Percentiles rank a stretch among this genome's conserved stretches.
These are phyloP conservation scores for Backusella luteola DNA, from an alignment of 192 early-diverging fungal genomes.

Conservation along the genomic window DNA sequence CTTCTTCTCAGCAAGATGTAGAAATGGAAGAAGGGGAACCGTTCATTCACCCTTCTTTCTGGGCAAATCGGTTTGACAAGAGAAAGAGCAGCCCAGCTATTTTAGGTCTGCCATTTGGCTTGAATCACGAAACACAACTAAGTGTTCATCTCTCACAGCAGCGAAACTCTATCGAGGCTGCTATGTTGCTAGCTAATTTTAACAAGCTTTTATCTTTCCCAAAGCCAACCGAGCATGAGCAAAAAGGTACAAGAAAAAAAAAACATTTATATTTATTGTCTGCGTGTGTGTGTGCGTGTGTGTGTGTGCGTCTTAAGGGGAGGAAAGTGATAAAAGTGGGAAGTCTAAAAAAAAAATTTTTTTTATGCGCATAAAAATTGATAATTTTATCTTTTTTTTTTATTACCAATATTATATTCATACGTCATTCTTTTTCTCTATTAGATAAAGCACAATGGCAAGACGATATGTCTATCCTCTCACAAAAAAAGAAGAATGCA, in stretches of 20 bases:
- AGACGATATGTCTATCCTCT: conserved; percentile 24
- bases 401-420: not conserved
- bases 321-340: not conserved
- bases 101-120: conserved; percentile 16
- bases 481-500: conserved; percentile 1
- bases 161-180: conserved; percentile 36
- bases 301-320: not conserved
- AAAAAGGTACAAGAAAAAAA: not conserved
- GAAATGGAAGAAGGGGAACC: not conserved
- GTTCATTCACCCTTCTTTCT: not conserved
- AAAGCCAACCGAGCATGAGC: not conserved
- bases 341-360: not conserved
- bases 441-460: conserved; percentile 16
- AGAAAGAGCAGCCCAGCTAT: conserved; percentile 36
- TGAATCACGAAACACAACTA: conserved; percentile 6
- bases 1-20: not conserved
- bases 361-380: conserved; percentile 12
- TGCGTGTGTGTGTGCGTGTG: no score
- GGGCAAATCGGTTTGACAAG: conserved; percentile 19
- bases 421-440: not conserved
- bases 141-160: conserved; percentile 26
- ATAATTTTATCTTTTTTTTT: not conserved
- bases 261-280: not conserved
- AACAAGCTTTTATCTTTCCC: conserved; percentile 15
- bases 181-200: conserved; percentile 35